Percentiles rank a stretch among this genome's conserved stretches.
phyloP scores from a whole-genome alignment of 805 yeast species.

The Saccharomycopsis capsularis region DNA sequence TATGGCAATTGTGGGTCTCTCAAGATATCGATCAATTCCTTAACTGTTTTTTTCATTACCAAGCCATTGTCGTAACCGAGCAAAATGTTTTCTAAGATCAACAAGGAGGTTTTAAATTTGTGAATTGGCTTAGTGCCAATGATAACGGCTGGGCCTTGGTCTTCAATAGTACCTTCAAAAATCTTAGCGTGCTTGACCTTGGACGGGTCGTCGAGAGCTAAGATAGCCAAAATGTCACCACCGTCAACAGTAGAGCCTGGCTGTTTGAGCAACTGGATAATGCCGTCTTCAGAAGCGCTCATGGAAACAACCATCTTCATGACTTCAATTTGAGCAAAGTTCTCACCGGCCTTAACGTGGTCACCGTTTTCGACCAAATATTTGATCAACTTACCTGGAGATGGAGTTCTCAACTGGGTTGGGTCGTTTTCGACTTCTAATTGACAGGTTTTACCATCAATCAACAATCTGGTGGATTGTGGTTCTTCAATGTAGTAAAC shows the following conservation, averaged over 20 bases:
- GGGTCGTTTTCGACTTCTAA: conserved; percentile 97
- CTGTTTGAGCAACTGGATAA: conserved; percentile 86
- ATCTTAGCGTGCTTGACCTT: conserved; percentile 96
- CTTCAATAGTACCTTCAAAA: conserved; percentile 89
- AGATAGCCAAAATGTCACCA: conserved; percentile 93
- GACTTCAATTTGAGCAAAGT: conserved; percentile 97
- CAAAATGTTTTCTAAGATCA: conserved; percentile 70
- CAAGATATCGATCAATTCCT: conserved; percentile 63
- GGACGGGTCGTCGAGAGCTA: conserved; percentile 92
- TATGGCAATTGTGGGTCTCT: conserved; percentile 80
- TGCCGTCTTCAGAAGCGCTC: conserved; percentile 88
- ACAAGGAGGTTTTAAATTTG: conserved; percentile 50
- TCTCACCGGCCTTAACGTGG: conserved; percentile 83
- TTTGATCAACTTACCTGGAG: conserved; percentile 96
- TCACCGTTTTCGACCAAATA: conserved; percentile 94
- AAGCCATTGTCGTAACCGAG: conserved; percentile 94
- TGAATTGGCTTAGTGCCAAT: conserved; percentile 82
- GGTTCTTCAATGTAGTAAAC: conserved; percentile 98
- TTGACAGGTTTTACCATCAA: conserved; percentile 90
- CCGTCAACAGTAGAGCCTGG: conserved; percentile 97
- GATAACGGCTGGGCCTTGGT: conserved; percentile 73
- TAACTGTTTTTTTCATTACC: conserved; percentile 78
- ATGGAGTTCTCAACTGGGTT: conserved; percentile 96
- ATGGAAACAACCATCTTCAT: conserved; percentile 99
- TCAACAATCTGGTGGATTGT: conserved; percentile 88